Percentiles rank a stretch among this genome's conserved stretches.
These are phyloP conservation scores for Tausonia pullulans DNA, from an alignment of 1,284 basidiomycete genomes.

Conservation along the genomic window DNA sequence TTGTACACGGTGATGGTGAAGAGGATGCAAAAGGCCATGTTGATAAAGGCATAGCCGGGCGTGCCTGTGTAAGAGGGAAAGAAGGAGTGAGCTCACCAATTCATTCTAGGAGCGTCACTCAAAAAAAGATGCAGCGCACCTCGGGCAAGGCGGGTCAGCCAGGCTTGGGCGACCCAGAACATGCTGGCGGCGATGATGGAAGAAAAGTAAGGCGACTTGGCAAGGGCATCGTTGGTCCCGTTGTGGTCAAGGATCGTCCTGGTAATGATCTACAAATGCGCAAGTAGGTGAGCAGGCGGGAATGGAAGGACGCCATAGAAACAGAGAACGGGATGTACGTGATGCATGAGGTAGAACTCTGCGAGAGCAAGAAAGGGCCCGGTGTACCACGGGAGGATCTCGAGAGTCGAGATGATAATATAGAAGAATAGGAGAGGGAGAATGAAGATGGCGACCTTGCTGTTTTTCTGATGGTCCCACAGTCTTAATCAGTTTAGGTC, in stretches of 20 bases:
- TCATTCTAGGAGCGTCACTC: not conserved
- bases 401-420: conserved; percentile 70
- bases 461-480: conserved; percentile 49
- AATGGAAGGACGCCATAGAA: not conserved
- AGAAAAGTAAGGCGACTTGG: conserved; percentile 60
- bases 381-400: conserved; percentile 78
- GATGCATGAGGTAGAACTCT: conserved; percentile 84
- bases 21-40: conserved; percentile 61
- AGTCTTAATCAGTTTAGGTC: too few relatives aligned
- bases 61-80: not conserved
- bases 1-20: conserved; percentile 69
- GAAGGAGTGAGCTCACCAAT: not conserved
- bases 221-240: conserved; percentile 27
- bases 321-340: conserved; percentile 45
- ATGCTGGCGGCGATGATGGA: conserved; percentile 79
- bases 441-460: conserved; percentile 65
- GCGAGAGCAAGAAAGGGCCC: conserved; percentile 69
- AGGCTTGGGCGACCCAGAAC: conserved; percentile 74
- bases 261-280: conserved; percentile 52
- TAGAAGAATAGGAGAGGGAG: conserved; percentile 69
- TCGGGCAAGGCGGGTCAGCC: conserved; percentile 61
- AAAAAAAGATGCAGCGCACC: conserved; percentile 36
- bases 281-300: not conserved
- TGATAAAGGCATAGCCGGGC: conserved; percentile 62
- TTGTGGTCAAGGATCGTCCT: conserved; percentile 66